Base-by-base conservation (phyloP, 2,329 filamentous ascomycete species). In the Ophiostoma sp. region DNA sequence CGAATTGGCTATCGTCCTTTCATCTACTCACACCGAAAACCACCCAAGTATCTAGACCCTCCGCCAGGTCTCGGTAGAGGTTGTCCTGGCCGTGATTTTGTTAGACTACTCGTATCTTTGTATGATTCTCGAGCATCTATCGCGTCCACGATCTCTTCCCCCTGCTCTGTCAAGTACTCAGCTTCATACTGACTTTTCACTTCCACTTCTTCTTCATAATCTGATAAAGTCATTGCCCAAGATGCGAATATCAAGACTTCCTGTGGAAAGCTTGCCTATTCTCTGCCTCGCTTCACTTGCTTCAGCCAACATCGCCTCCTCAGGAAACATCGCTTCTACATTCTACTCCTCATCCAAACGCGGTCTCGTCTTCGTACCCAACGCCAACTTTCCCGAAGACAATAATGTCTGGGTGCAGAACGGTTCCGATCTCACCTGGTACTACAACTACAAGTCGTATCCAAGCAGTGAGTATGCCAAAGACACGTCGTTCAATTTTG, bases 371-470 rank as follows among this genome's bases (percentile, higher is more conserved):
- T 92, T 90, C 80, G 87, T 92, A 31, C 86, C 88, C 7, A 87
- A 89, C 74, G 75, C 82, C 3, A 79, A 87, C 0, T 82, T 85
- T 72, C 85, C 88, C 0, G 74, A 83, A 19, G 93, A 95, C 81
- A 88, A 93, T 81, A 79, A 84, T 57, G 84, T 91, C 77, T 95
- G 92, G 91, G 82, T 85, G 17, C 80, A 84, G 68, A 72, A 83
- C 6, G 84, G 83, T 57, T 88, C 87, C 28, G 87, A 89, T 52
- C 81, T 95, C 72, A 91, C 89, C 3, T 95, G 93, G 93, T 95
- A 96, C 84, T 95, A 95, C 86, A 95, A 94, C 83, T 95, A 94
- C 82, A 81, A 82, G 22, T 78, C 85, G 25, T 79, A 81, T 4
- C 92, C 92, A 0, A 88, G 89, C 0, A 74, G 84, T 0, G 82